These are phyloP conservation scores for Ustilago xerochloae DNA, from an alignment of 1,284 basidiomycete genomes.

Conservation along the genomic window DNA sequence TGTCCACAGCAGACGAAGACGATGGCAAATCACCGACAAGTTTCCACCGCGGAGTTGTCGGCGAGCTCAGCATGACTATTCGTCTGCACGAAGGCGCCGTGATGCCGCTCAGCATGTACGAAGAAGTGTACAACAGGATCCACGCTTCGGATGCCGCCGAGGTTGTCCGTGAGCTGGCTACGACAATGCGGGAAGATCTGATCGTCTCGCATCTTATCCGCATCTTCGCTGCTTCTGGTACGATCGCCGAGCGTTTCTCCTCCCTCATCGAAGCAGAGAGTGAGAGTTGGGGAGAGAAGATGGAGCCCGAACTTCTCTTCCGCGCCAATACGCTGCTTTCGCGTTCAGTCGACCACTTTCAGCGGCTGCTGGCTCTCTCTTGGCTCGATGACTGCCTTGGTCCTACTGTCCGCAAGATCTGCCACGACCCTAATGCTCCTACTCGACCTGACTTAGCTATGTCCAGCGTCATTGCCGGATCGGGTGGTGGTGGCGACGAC, in stretches of 20 bases:
- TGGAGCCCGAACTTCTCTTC: slow-evolving; percentile 58
- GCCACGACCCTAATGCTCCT: slow-evolving; percentile 30
- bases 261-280: slow-evolving; percentile 51
- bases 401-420: slow-evolving; percentile 50
- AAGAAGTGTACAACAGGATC: slow-evolving; percentile 37
- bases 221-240: slow-evolving; percentile 53
- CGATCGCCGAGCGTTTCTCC: slow-evolving; percentile 48
- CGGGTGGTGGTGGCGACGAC: slow-evolving; percentile 12
- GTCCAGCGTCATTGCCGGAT: slow-evolving; percentile 11
- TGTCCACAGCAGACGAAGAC: slow-evolving; percentile 13
- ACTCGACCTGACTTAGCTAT: slow-evolving; percentile 20
- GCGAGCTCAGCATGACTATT: slow-evolving; percentile 53
- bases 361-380: slow-evolving; percentile 45
- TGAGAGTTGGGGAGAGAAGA: slow-evolving; percentile 33
- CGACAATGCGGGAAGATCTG: slow-evolving; percentile 47
- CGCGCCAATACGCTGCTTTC: slow-evolving; percentile 59
- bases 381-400: slow-evolving; percentile 61
- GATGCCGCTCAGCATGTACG: slow-evolving; percentile 52
- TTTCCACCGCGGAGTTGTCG: slow-evolving; percentile 50
- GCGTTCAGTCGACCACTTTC: slow-evolving; percentile 58
- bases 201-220: slow-evolving; percentile 53
- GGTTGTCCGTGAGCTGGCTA: slow-evolving; percentile 40
- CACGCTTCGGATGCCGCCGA: slow-evolving; percentile 29
- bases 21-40: slow-evolving; percentile 20
- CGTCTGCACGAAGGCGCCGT: slow-evolving; percentile 50